A percentile compares a stretch with the other conserved stretches of the same genome.
phyloP scores from a whole-genome alignment of 140 eudicot species.

The Oenanthe javanica region DNA sequence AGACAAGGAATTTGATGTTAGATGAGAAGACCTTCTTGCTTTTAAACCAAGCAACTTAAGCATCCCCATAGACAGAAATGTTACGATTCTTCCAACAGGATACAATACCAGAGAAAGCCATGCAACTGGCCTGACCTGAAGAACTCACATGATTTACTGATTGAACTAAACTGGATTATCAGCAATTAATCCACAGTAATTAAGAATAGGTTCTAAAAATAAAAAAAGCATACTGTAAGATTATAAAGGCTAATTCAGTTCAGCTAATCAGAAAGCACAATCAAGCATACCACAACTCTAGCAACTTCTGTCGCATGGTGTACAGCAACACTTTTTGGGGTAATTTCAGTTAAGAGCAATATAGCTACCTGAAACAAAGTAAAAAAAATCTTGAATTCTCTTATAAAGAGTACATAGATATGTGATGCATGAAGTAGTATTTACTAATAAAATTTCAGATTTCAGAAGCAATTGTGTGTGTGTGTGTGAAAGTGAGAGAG shows the following conservation, averaged over 20 bases:
- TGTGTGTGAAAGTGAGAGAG: not conserved
- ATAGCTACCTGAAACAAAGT: slow-evolving; percentile 63
- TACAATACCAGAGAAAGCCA: slow-evolving; percentile 89
- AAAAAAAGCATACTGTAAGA: not conserved
- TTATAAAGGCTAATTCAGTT: not conserved
- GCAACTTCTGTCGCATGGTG: slow-evolving; percentile 97
- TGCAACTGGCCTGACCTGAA: slow-evolving; percentile 94
- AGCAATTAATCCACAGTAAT: not conserved
- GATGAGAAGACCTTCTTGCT: slow-evolving; percentile 55
- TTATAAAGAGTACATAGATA: not conserved
- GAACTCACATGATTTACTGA: slow-evolving; percentile 18
- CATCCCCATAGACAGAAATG: slow-evolving; percentile 91
- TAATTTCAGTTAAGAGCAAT: slow-evolving; percentile 92
- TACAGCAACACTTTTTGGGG: slow-evolving; percentile 98
- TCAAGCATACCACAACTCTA: slow-evolving; percentile 75
- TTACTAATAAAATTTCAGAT: too few species aligned
- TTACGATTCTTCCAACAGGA: slow-evolving; percentile 98
- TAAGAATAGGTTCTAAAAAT: not conserved
- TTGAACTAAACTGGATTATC: slow-evolving; percentile 4
- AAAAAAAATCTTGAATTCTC: not conserved
- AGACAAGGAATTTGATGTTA: not conserved
- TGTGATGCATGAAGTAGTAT: not conserved
- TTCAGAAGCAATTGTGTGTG: not conserved
- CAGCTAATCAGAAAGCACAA: slow-evolving; percentile 3
- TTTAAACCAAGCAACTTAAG: slow-evolving; percentile 89